Conservation (phyloP, 2,329 filamentous ascomycete species). For the Xylariales sp. region DNA sequence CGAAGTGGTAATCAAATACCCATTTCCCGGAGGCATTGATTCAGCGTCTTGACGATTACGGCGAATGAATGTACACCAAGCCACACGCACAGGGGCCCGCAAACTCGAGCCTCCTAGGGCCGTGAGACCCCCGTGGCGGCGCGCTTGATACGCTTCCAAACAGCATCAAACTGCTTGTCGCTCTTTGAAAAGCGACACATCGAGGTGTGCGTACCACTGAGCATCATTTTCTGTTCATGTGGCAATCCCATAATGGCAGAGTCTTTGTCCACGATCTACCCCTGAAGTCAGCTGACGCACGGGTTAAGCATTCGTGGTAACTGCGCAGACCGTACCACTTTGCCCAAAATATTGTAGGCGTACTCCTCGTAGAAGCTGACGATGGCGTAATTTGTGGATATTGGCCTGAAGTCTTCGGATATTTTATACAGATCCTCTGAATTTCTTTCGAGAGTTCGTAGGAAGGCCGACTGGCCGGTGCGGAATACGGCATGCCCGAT, state of each 20-base stretch:
- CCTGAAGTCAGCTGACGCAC: not conserved
- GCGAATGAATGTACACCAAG: no score
- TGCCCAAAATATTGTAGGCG: conserved; percentile 5
- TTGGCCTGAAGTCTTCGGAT: conserved; percentile 8
- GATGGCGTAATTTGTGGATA: conserved; percentile 12
- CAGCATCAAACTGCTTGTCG: conserved; percentile 11
- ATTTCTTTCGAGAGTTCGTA: conserved; percentile 1
- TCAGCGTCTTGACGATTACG: no score
- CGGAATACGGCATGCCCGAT: conserved; percentile 4
- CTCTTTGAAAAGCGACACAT: conserved; percentile 23
- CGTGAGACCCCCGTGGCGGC: not conserved
- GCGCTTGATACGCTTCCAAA: conserved; percentile 18
- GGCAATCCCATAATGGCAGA: conserved; percentile 19
- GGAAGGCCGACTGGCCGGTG: not conserved
- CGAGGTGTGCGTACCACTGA: conserved; percentile 23
- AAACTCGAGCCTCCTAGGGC: no score
- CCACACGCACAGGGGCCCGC: no score
- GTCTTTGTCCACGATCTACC: conserved; percentile 23
- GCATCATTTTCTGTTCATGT: conserved; percentile 23
- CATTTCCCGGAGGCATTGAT: no score
- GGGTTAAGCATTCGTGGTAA: not conserved
- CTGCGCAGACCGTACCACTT: conserved; percentile 14
- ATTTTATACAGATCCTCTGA: conserved; percentile 12
- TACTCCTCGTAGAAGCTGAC: conserved; percentile 24
- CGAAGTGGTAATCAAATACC: no score